phyloP scores from a whole-genome alignment of 176 grass and related monocot genomes.

The Tillandsia leiboldiana region DNA sequence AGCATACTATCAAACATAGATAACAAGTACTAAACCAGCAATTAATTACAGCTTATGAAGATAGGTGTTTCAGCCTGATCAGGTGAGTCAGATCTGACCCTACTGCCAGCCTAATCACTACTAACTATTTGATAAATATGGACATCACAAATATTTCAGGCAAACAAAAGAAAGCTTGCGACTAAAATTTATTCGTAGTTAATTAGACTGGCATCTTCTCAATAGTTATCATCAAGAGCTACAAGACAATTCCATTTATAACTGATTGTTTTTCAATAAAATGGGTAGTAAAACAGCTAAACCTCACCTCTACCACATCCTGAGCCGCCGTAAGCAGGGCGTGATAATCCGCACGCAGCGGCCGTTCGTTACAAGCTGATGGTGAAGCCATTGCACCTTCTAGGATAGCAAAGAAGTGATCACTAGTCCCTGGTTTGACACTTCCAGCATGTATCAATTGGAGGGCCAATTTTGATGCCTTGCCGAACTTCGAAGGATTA shows the following conservation, averaged over 20 bases:
- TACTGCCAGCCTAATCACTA: no score
- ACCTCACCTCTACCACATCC: conserved; percentile 53
- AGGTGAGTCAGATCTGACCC: no score
- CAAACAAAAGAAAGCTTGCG: no score
- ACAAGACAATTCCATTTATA: not conserved
- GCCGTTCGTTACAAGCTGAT: conserved; percentile 51
- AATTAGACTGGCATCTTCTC: no score
- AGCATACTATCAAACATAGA: no score
- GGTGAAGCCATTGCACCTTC: conserved; percentile 76
- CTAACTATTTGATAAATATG: not conserved
- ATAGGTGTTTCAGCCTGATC: no score
- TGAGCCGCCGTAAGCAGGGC: conserved; percentile 51
- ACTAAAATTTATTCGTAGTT: no score
- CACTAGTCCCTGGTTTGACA: conserved; percentile 58
- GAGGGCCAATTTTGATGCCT: conserved; percentile 81
- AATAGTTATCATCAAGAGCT: not conserved
- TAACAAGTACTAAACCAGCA: no score
- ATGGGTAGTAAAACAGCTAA: conserved; percentile 11
- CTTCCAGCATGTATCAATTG: conserved; percentile 81
- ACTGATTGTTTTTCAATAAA: not conserved
- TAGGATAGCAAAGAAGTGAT: conserved; percentile 60
- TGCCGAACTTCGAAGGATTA: conserved; percentile 79
- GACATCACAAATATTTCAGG: no score
- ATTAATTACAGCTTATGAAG: no score
- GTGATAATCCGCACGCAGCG: conserved; percentile 52